Evolutionary conservation across 768 basidiomycete species (phyloP).

Genomic region (Suillus variegatus): DNA sequence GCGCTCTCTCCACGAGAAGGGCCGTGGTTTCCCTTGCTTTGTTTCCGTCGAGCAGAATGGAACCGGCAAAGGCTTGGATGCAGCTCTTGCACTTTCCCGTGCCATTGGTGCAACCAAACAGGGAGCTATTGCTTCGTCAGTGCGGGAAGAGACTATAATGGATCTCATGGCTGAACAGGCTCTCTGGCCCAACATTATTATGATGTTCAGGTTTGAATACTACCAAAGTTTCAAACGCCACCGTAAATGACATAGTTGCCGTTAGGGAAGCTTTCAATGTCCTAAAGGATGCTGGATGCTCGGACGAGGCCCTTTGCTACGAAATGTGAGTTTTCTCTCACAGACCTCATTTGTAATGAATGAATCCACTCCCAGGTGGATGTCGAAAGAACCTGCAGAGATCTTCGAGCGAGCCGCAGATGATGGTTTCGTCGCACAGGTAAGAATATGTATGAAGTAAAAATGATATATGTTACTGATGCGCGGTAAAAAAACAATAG

Average conservation of each 20-base stretch:
- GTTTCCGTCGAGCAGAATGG: conserved; percentile 67
- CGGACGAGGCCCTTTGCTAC: conserved; percentile 66
- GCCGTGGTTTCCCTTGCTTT: conserved; percentile 64
- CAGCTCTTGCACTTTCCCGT: conserved; percentile 54
- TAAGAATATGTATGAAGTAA: conserved; percentile 18
- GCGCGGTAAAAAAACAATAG: conserved; percentile 27
- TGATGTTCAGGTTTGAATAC: conserved; percentile 50
- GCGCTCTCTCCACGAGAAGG: conserved; percentile 58
- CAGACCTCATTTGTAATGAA: background rate
- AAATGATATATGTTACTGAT: background rate
- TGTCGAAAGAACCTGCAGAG: conserved; percentile 71
- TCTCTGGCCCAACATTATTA: conserved; percentile 67
- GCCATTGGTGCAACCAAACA: conserved; percentile 64
- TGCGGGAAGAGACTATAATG: conserved; percentile 63
- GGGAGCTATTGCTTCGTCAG: conserved; percentile 64
- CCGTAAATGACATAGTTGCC: background rate
- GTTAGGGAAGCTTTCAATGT: conserved; percentile 59
- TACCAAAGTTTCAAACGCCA: background rate
- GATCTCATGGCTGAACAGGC: conserved; percentile 68
- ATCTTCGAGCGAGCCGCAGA: conserved; percentile 70
- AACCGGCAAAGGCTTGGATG: conserved; percentile 44
- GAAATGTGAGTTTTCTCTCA: conserved; percentile 49
- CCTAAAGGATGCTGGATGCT: conserved; percentile 64
- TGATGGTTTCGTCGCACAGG: conserved; percentile 63
- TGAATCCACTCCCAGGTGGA: conserved; percentile 48